Evolutionary conservation across 2,329 filamentous ascomycete species (phyloP), one percentile per base, ranked within the genome.

Genomic region (Sporothrix schenckii): DNA sequence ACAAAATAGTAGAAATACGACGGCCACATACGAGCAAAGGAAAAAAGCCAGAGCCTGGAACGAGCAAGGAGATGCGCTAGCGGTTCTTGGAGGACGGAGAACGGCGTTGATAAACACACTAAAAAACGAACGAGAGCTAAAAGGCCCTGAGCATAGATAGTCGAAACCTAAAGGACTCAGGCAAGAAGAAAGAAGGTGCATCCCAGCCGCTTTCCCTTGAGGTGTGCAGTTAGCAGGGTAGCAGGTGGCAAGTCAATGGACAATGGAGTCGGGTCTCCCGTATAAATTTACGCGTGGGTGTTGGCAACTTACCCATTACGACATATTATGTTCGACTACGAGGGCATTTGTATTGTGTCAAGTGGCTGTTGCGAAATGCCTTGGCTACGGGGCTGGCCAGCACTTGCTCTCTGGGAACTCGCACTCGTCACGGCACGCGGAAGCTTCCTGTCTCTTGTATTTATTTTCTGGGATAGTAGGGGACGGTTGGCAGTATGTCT

Each of bases 41-140:
- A 61, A 21, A 10, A 44, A 11, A 11, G 39, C 58, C 34, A 47
- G n/a, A 14, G 39, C 58, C 21, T 56, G 50, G 66, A 56, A 56
- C 66, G 11, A 66, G 30, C 21, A 21, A 68, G 34, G 56, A 16
- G 10, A 34, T 24, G 39, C 39, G 34, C 50, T 54, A 68, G 52
- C 52, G 66, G 39, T 52, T 44, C 30, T 56, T 44, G 49, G 49
- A 54, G 50, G 19, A 68, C 49, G 13, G 39, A 41, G 16, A 58
- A 44, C 61, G 66, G 71, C 69, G 63, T 34, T 68, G n/a, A 70
- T 52, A 27, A 70, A 71, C 60, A 65, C 47, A 67, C 34, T 69
- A n/a, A 44, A 63, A 30, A 67, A 50, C 14, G 19, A n/a, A 53
- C 27, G 41, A 24, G 9, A 61, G 34, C 21, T 58, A 60, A 47